A percentile compares a stretch with the other conserved stretches of the same genome.
These are phyloP conservation scores for Geosmithia putterillii DNA, from an alignment of 2,329 filamentous ascomycete species.

Conservation along the genomic window DNA sequence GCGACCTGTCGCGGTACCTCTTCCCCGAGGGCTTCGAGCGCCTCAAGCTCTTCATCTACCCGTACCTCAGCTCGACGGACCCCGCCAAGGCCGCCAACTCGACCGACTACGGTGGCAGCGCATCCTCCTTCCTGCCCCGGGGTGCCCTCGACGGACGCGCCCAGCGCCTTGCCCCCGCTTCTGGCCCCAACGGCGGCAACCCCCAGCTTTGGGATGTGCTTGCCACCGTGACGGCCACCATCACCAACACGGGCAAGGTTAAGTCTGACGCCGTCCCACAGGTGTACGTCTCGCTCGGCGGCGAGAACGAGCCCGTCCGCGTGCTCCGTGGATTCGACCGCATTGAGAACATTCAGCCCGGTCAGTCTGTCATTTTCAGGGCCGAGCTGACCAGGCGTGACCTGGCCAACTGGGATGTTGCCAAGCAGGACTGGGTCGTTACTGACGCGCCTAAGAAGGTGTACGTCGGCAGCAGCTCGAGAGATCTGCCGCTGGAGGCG, in stretches of 20 bases:
- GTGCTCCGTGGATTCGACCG: conserved; percentile 74
- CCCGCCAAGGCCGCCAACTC: conserved; percentile 42
- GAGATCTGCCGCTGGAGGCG: conserved; percentile 36
- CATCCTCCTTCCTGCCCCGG: conserved; percentile 47
- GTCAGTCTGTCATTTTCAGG: conserved; percentile 53
- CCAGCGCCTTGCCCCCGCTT: conserved; percentile 39
- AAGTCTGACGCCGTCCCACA: conserved; percentile 63
- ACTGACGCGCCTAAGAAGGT: conserved; percentile 37
- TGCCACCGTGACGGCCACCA: conserved; percentile 53
- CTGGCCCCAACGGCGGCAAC: conserved; percentile 51
- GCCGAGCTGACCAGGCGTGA: conserved; percentile 67
- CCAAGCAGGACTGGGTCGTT: conserved; percentile 74
- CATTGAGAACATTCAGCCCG: conserved; percentile 53
- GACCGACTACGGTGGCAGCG: conserved; percentile 45
- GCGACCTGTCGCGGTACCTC: conserved; percentile 49
- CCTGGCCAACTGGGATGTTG: conserved; percentile 75
- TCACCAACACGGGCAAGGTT: conserved; percentile 58
- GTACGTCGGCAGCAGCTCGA: conserved; percentile 41
- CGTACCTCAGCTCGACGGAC: conserved; percentile 56
- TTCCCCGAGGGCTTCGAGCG: conserved; percentile 50
- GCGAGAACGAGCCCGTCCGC: conserved; percentile 53
- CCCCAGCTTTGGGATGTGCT: conserved; percentile 53
- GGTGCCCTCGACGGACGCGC: conserved; percentile 41
- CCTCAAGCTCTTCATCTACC: conserved; percentile 51
- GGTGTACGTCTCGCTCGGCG: conserved; percentile 72